Evolutionary conservation across 202 grass and related monocot species (phyloP).

Genomic region (Musa balbisiana): DNA sequence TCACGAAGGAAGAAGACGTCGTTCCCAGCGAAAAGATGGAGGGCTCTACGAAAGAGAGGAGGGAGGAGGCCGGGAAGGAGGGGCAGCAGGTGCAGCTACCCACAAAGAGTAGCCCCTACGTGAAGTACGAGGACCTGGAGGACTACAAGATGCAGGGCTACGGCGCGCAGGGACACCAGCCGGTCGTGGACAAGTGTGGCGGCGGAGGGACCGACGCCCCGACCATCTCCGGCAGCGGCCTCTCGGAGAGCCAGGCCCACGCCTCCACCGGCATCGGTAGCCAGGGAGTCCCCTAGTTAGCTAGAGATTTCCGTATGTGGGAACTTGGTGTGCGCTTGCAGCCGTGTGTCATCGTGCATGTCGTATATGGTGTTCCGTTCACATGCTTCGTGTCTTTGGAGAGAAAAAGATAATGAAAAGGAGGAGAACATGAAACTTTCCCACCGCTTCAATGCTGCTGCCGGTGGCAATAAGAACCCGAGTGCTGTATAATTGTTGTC

Average conservation of each 20-base stretch:
- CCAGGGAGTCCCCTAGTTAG: neutral
- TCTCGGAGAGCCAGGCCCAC: neutral
- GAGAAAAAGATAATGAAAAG: no score
- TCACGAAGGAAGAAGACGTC: neutral
- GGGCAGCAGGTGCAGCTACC: slow-evolving; percentile 7
- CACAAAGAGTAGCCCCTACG: slow-evolving; percentile 22
- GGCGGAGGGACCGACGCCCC: slow-evolving; percentile 11
- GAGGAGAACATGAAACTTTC: no score
- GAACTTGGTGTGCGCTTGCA: neutral
- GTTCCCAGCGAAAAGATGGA: neutral
- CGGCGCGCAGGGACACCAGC: slow-evolving; percentile 4
- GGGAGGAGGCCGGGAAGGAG: neutral
- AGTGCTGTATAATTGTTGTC: no score
- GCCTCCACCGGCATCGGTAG: neutral
- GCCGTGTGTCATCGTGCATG: neutral
- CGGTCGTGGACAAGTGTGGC: neutral
- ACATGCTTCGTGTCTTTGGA: no score
- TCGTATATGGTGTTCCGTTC: no score
- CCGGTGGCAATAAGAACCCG: no score
- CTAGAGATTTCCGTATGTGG: neutral
- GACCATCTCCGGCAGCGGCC: slow-evolving; percentile 3
- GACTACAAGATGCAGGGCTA: slow-evolving; percentile 20
- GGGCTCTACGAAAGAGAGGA: neutral
- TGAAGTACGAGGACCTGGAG: slow-evolving; percentile 6
- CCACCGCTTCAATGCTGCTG: no score